Conservation (phyloP, 2,329 filamentous ascomycete genomes). For the Botrytis squamosa region DNA sequence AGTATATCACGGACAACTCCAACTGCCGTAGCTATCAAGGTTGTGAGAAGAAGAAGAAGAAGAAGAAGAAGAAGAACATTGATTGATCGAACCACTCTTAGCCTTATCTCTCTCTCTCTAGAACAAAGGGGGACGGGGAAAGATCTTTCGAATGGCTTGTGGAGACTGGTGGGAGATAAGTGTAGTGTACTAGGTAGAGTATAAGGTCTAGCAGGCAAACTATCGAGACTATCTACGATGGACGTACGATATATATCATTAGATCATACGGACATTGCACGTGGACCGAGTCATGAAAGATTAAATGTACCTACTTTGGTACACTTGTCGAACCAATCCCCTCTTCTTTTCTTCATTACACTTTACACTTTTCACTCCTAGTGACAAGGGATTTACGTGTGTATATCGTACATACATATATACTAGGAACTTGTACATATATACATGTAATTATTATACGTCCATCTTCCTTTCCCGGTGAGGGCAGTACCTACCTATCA, state of each 20-base stretch:
- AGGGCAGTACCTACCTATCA: not conserved
- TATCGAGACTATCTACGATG: not conserved
- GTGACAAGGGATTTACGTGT: not conserved
- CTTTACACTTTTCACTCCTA: not conserved
- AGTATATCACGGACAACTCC: not conserved
- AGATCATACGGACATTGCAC: not conserved
- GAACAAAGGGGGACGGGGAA: not conserved
- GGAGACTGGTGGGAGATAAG: conserved; percentile 10
- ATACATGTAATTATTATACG: not conserved
- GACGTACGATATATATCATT: not conserved
- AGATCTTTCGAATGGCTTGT: not conserved
- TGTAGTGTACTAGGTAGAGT: not conserved
- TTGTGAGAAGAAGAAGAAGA: not conserved
- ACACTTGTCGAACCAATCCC: not conserved
- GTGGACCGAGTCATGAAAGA: conserved; percentile 6
- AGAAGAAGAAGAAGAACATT: not conserved
- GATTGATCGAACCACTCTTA: not conserved
- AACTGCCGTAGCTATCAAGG: conserved; percentile 1
- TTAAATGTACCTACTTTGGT: not conserved
- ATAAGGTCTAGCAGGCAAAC: not conserved
- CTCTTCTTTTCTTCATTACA: not conserved
- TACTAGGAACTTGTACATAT: not conserved
- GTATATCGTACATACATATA: not conserved
- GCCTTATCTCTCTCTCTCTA: not conserved
- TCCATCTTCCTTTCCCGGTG: not conserved